Evolutionary conservation across 2,329 filamentous ascomycete genomes (phyloP).

Genomic region (Zymoseptoria passerinii): DNA sequence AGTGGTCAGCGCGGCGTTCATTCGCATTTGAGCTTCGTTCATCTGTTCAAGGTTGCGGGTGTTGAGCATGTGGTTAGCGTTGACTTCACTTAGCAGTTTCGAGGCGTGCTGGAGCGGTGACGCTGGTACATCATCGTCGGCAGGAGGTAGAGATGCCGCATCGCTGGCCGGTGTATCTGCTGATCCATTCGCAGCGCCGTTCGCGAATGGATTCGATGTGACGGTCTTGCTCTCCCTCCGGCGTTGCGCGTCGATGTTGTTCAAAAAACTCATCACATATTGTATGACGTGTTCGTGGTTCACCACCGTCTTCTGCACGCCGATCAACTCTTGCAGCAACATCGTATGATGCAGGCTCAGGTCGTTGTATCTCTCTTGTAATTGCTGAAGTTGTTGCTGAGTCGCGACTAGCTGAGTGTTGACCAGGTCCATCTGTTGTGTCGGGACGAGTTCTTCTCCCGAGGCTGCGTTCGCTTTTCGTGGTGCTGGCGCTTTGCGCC

Average conservation of each 20-base stretch:
- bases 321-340: slow-evolving; percentile 55
- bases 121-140: slow-evolving; percentile 54
- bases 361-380: slow-evolving; percentile 79
- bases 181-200: slow-evolving; percentile 8
- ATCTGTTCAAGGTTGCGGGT: slow-evolving; percentile 57
- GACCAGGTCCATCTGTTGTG: slow-evolving; percentile 81
- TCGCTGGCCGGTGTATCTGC: slow-evolving; percentile 8
- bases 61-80: slow-evolving; percentile 57
- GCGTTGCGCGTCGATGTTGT: slow-evolving; percentile 56
- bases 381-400: slow-evolving; percentile 80
- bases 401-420: slow-evolving; percentile 83
- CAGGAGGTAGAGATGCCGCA: slow-evolving; percentile 7
- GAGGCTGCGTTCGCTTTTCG: slow-evolving; percentile 59
- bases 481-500: slow-evolving; percentile 86
- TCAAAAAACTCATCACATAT: slow-evolving; percentile 60
- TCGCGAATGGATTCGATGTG: slow-evolving; percentile 30
- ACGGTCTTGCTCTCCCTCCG: slow-evolving; percentile 51
- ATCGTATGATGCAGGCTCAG: slow-evolving; percentile 59
- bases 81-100: slow-evolving; percentile 57
- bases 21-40: slow-evolving; percentile 49
- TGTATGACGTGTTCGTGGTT: slow-evolving; percentile 65
- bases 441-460: slow-evolving; percentile 61
- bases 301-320: slow-evolving; percentile 61
- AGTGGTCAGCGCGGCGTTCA: slow-evolving; percentile 48
- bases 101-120: slow-evolving; percentile 61